A percentile compares a stretch with the other conserved stretches of the same genome.
phyloP scores from a whole-genome alignment of 192 early-diverging fungal species.

The Coemansia sp. region DNA sequence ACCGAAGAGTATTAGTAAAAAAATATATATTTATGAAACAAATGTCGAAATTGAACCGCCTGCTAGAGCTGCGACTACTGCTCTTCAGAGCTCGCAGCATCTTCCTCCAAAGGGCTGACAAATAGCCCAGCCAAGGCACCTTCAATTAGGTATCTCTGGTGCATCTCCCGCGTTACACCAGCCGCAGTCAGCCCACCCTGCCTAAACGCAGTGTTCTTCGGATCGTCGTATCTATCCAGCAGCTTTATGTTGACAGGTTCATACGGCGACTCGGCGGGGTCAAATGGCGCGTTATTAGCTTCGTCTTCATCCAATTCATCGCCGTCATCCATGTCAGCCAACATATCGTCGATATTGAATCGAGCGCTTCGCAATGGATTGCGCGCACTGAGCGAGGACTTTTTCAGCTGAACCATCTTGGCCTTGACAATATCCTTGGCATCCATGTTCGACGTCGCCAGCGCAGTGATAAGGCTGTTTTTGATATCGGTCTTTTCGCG shows the following conservation, averaged over 20 bases:
- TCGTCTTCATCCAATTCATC: conserved; percentile 27
- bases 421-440: conserved; percentile 51
- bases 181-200: conserved; percentile 40
- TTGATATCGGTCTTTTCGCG: conserved; percentile 66
- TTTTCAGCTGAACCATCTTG: conserved; percentile 46
- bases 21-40: not conserved
- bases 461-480: conserved; percentile 70
- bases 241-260: conserved; percentile 34
- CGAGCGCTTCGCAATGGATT: conserved; percentile 25
- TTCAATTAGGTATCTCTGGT: conserved; percentile 49
- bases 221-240: conserved; percentile 39
- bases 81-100: not conserved
- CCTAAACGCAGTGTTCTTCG: conserved; percentile 37
- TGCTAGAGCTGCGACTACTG: not conserved
- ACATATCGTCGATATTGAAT: conserved; percentile 34
- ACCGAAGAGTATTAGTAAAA: not conserved
- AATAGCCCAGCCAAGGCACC: conserved; percentile 53
- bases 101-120: conserved; percentile 25
- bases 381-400: conserved; percentile 44
- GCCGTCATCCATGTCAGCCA: conserved; percentile 27
- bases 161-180: conserved; percentile 56
- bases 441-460: conserved; percentile 57
- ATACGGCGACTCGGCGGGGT: conserved; percentile 52
- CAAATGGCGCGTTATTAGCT: conserved; percentile 30
- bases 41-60: not conserved